Percentiles rank a stretch among this genome's conserved stretches.
Conservation (phyloP, 495 filamentous ascomycete species). For the Lasiosphaeria hispida region DNA sequence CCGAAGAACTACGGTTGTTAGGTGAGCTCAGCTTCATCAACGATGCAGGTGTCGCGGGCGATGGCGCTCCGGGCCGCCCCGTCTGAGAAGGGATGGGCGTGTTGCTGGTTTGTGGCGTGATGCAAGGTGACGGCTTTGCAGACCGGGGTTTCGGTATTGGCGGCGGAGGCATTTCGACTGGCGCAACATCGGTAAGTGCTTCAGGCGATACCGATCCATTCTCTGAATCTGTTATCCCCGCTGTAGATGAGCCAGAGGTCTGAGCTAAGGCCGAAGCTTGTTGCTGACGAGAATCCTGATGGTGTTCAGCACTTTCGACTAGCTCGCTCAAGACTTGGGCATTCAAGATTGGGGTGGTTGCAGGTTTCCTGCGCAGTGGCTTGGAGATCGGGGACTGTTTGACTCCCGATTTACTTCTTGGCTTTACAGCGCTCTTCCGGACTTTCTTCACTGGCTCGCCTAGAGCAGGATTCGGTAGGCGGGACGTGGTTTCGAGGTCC, state of each 20-base stretch:
- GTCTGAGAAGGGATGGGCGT: constrained; percentile 20
- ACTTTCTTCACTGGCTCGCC: constrained; percentile 46
- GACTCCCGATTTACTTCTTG: constrained; percentile 49
- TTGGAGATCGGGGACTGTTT: constrained; percentile 87
- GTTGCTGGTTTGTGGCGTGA: constrained; percentile 39
- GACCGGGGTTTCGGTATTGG: constrained; percentile 51
- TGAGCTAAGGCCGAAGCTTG: constrained; percentile 24
- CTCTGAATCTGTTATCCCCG: constrained; percentile 43
- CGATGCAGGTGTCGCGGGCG: constrained; percentile 80
- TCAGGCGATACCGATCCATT: constrained; percentile 57
- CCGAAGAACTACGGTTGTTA: constrained; percentile 33
- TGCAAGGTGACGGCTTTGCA: constrained; percentile 48
- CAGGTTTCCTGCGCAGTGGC: constrained; percentile 63
- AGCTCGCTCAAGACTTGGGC: constrained; percentile 55
- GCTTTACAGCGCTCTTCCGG: constrained; percentile 45
- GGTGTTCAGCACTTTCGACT: constrained; percentile 33
- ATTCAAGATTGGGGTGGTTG: constrained; percentile 55
- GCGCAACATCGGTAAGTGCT: constrained; percentile 36
- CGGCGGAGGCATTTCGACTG: constrained; percentile 55
- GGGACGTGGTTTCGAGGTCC: constrained; percentile 36
- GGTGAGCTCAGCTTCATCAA: constrained; percentile 64
- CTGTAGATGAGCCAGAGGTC: constrained; percentile 35
- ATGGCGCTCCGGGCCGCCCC: constrained; percentile 34
- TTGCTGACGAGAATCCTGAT: constrained; percentile 18
- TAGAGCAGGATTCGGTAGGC: constrained; percentile 35